phyloP scores from a whole-genome alignment of 2,329 filamentous ascomycete species.

The Nemania diffusa region DNA sequence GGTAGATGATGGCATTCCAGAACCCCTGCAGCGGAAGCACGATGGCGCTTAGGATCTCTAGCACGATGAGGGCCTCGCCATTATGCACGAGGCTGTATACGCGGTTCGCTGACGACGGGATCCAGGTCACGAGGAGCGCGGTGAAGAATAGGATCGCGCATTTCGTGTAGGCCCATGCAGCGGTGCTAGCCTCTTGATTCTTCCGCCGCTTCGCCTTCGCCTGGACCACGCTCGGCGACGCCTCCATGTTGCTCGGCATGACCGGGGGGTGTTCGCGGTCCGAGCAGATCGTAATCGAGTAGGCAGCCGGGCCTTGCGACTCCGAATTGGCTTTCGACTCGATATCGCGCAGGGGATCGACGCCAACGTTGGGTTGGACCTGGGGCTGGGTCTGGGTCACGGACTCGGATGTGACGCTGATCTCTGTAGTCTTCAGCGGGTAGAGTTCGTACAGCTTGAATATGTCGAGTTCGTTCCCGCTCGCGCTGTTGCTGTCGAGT shows the following conservation, averaged over 20 bases:
- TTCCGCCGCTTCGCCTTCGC: conserved; percentile 40
- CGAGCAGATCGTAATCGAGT: conserved; percentile 64
- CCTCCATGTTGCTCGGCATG: conserved; percentile 2
- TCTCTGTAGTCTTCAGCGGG: conserved; percentile 69
- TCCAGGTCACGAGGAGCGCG: conserved; percentile 77
- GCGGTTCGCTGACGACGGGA: conserved; percentile 81
- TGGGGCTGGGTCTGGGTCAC: conserved; percentile 47
- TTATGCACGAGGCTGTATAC: conserved; percentile 74
- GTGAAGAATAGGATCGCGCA: conserved; percentile 77
- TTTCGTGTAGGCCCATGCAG: conserved; percentile 76
- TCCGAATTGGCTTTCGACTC: conserved; percentile 31
- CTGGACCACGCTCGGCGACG: conserved; percentile 29
- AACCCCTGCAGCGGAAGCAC: conserved; percentile 85
- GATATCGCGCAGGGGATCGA: conserved; percentile 49
- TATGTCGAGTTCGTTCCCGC: conserved; percentile 54
- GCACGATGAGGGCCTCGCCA: conserved; percentile 61
- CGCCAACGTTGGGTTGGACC: conserved; percentile 48
- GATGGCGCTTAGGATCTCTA: conserved; percentile 77
- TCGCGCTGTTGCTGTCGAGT: conserved; percentile 57
- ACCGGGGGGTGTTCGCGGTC: conserved; percentile 43
- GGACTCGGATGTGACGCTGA: conserved; percentile 69
- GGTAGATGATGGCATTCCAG: conserved; percentile 85
- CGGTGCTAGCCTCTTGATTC: conserved; percentile 67
- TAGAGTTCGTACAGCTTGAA: conserved; percentile 57
- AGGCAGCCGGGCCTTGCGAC: conserved; percentile 48